Percentiles rank a stretch among this genome's conserved stretches.
Evolutionary conservation across 768 basidiomycete species (phyloP).

Genomic region (Podaxis mareebaensis): DNA sequence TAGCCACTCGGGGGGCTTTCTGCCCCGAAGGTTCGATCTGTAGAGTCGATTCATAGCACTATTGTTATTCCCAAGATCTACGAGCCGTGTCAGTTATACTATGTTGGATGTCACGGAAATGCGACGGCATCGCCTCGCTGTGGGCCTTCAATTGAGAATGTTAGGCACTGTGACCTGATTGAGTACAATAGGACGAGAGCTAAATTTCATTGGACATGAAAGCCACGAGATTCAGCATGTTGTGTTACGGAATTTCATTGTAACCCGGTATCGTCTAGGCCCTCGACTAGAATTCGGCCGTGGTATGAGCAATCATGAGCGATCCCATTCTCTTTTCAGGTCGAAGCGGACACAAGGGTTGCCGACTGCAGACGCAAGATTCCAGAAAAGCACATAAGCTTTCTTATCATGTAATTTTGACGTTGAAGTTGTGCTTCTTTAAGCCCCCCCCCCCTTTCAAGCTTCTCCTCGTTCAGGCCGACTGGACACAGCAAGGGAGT

Average conservation of each 20-base stretch:
- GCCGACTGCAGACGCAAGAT: not conserved
- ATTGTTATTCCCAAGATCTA: too few species aligned
- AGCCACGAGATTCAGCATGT: not conserved
- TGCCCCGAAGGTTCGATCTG: not conserved
- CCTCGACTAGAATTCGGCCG: not conserved
- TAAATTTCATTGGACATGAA: conserved; percentile 8
- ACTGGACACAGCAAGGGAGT: not conserved
- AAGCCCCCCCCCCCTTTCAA: not conserved
- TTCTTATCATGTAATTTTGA: conserved; percentile 1
- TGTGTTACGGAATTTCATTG: not conserved
- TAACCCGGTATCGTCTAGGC: not conserved
- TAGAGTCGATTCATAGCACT: too few species aligned
- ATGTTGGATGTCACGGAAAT: not conserved
- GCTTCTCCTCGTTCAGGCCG: not conserved
- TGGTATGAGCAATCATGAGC: not conserved
- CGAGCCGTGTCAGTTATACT: not conserved
- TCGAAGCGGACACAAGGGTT: not conserved
- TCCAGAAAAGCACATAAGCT: not conserved
- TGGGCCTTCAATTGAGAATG: not conserved
- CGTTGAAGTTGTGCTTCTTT: not conserved
- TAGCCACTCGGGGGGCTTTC: not conserved
- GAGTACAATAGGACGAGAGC: not conserved
- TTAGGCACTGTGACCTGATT: not conserved
- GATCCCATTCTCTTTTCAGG: not conserved
- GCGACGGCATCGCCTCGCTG: not conserved